Conservation (phyloP, 495 filamentous ascomycete genomes). For the Glonium stellatum region DNA sequence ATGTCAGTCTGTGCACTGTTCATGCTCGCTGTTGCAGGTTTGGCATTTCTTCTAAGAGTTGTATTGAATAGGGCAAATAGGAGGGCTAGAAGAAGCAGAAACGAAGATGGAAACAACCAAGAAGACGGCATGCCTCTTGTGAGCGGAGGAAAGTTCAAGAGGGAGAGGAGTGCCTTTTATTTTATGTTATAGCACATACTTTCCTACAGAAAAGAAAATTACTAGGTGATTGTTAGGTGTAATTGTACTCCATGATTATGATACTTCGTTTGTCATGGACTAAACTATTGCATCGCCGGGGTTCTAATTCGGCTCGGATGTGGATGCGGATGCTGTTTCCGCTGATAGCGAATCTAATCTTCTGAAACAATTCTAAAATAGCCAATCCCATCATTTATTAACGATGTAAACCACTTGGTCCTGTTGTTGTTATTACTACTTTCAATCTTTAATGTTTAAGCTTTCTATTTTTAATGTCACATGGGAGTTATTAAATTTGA, state of each 20-base stretch:
- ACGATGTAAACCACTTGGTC: too few species aligned
- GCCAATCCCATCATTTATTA: too few species aligned
- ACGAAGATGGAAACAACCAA: constrained; percentile 6
- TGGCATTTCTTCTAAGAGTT: constrained; percentile 46
- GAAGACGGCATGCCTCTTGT: constrained; percentile 11
- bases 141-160: constrained; percentile 7
- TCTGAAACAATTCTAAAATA: too few species aligned
- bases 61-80: constrained; percentile 42
- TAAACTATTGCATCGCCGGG: too few species aligned
- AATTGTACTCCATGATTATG: not conserved
- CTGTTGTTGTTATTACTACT: too few species aligned
- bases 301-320: too few species aligned
- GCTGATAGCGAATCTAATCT: too few species aligned
- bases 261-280: too few species aligned
- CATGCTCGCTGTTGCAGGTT: constrained; percentile 46
- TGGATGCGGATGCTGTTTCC: too few species aligned
- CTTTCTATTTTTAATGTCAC: too few species aligned
- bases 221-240: not conserved
- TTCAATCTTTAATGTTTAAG: too few species aligned
- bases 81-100: constrained; percentile 3
- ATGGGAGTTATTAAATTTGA: too few species aligned
- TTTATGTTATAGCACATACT: constrained; percentile 30
- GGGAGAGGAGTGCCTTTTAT: constrained; percentile 11
- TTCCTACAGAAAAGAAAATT: not conserved
- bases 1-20: constrained; percentile 54